Conservation (phyloP, 345 rosid genomes). For the Toxicodendron radicans region DNA sequence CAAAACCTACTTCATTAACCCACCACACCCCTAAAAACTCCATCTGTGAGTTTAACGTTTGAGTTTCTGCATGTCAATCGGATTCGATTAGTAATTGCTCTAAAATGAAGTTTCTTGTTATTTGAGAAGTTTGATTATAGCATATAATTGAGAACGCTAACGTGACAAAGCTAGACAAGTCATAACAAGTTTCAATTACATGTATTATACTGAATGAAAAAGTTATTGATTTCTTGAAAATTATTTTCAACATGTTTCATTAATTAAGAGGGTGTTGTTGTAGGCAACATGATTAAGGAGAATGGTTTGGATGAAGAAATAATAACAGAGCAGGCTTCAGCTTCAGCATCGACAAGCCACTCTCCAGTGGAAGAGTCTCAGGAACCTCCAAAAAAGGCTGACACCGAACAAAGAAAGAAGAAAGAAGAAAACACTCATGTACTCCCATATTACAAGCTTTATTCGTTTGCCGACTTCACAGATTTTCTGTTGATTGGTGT, state of each 20-base stretch:
- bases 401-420: slow-evolving; percentile 10
- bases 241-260: too few relatives aligned
- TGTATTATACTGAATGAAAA: too few relatives aligned
- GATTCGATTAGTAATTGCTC: too few relatives aligned
- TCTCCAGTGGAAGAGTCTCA: not conserved
- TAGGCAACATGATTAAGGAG: slow-evolving; percentile 14
- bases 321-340: not conserved
- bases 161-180: too few relatives aligned
- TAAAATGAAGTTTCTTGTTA: not conserved
- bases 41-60: slow-evolving; percentile 10
- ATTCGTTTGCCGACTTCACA: slow-evolving; percentile 37
- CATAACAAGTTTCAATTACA: too few relatives aligned
- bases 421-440: slow-evolving; percentile 18
- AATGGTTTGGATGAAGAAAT: slow-evolving; percentile 7
- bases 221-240: too few relatives aligned
- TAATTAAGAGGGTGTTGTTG: not conserved
- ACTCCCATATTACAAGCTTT: slow-evolving; percentile 40
- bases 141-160: too few relatives aligned
- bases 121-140: too few relatives aligned
- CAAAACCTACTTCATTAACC: too few relatives aligned
- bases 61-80: not conserved
- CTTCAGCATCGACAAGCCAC: slow-evolving; percentile 6
- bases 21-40: not conserved
- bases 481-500: slow-evolving; percentile 33
- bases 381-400: slow-evolving; percentile 6